Evolutionary conservation across 805 yeast species (phyloP), one percentile per base, ranked within the genome.

Genomic region (Sugiyamaella mastotermitis): DNA sequence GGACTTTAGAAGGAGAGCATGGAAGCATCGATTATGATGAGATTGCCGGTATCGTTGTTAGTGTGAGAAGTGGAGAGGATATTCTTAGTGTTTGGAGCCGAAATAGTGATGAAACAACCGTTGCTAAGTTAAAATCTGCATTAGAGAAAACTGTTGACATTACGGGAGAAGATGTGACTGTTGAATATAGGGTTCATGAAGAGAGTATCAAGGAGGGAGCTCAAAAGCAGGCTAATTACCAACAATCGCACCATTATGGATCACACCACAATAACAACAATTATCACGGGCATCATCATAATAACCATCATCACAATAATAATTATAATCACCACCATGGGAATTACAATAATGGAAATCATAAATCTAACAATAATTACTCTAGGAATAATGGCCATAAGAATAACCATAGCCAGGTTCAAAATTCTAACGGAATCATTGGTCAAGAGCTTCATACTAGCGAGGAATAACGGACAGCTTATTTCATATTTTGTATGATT

Each of bases 11-110:
- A n/a, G n/a, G n/a, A n/a, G n/a, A n/a, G n/a, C n/a, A n/a, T n/a
- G 58, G 35, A 63, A 66, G 43, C n/a, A 58, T 33, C 64, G 68
- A 45, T 21, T 54, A 51, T 24, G 57, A 53, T 33, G 63, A 58
- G 38, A 71, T 80, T 15, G 66, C 71, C 38, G 86, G 86, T 7
- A 53, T 78, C 23, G 80, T 74, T 14, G 62, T 78, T 38, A 71
- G 79, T 52, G 71, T 74, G 11, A 66, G 83, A 33, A 66, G 69
- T 24, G 80, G 75, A 43, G 82, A 76, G 43, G 78, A 74, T 48
- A 69, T 76, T 25, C 62, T 79, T 38, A 64, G 74, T 40, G 64
- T 79, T 34, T 79, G 86, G 86, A 78, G 77, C 57, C 66, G 72
- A 15, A 43, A 44, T 4, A 40, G 40, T 27, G 46, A 54, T 34